Evolutionary conservation across 164 flowering plant genomes (phyloP), one percentile per base, ranked within the genome.

Genomic region (Brasenia schreberi): DNA sequence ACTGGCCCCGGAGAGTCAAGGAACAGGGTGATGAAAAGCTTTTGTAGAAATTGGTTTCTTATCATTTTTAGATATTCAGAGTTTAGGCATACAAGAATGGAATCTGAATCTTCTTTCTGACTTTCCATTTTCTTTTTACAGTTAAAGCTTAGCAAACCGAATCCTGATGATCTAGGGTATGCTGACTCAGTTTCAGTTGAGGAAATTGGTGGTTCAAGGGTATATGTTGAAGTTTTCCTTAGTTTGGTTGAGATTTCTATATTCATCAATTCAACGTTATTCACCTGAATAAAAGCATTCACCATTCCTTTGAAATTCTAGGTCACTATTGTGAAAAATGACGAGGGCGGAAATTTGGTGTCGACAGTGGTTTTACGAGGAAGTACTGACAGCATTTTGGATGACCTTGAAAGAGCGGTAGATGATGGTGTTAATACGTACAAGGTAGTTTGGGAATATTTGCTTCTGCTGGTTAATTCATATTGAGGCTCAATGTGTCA

Each of bases 371-470:
- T 94, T 67, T 71, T 94, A 66, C 83, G 99, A 61, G 97, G 88
- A 74, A 95, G 99, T 72, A 92, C 99, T 70, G 97, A 95, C 58
- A 95, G 99, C 75, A 95, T 95, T 74, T 70, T 95, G 62, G 99
- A 95, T 80, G 99, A 91, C 74, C 99, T 94, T 77, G 99, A 92
- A 81, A 88, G 96, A 76, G 99, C 99, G 61, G 89, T 93, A 70
- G 98, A 93, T 81, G 97, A 93, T 80, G 97, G 97, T 68, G 98
- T 89, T 10, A 94, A 94, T 68, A 83, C 97, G 14, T 94, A 89
- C 78, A 91, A 89, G 97, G 99, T 88, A 72, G 63, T 9, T 49
- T 49, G 56, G 14, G 12, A 49, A 14, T 49, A 49, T 49, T 49
- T 14, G 9, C 56, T 49, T 9, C 10, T 14, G 16, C 56, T 49